phyloP scores from a whole-genome alignment of 2,329 filamentous ascomycete genomes.

The Claviceps sp. region DNA sequence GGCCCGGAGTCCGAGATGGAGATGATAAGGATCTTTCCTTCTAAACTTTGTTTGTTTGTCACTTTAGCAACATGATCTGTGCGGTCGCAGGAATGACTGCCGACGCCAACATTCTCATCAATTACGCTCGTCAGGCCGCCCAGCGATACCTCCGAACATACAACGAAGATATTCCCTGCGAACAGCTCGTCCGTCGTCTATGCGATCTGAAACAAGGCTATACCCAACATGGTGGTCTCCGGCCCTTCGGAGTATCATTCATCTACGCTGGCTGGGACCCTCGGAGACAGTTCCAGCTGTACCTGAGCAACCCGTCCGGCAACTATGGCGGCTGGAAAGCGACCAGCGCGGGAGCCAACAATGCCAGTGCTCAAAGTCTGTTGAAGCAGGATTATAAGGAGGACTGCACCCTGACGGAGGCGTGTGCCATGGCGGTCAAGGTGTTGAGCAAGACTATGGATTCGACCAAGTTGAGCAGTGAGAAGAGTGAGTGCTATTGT shows the following conservation, averaged over 20 bases:
- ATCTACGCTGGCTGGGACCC: constrained; percentile 98
- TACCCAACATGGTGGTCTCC: constrained; percentile 95
- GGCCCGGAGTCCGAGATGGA: background rate
- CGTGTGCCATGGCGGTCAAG: constrained; percentile 94
- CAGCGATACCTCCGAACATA: constrained; percentile 97
- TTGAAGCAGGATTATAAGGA: constrained; percentile 99
- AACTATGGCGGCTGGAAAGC: constrained; percentile 99
- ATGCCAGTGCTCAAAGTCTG: constrained; percentile 90
- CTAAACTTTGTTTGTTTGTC: background rate
- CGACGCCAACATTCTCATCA: constrained; percentile 99
- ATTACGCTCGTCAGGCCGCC: constrained; percentile 93
- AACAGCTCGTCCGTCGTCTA: constrained; percentile 89
- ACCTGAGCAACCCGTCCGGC: constrained; percentile 95
- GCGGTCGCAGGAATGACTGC: constrained; percentile 98
- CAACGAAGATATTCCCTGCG: constrained; percentile 99
- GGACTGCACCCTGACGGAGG: constrained; percentile 90
- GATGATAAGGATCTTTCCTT: background rate
- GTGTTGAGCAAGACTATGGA: constrained; percentile 99
- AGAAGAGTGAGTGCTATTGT: constrained; percentile 70
- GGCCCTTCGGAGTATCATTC: constrained; percentile 96
- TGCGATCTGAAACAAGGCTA: constrained; percentile 99
- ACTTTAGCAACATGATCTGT: constrained; percentile 92
- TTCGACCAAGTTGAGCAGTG: constrained; percentile 93
- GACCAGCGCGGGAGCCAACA: constrained; percentile 94
- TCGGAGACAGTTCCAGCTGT: constrained; percentile 93